Conservation (phyloP, 768 basidiomycete species). For the Coprinopsis cinerea region DNA sequence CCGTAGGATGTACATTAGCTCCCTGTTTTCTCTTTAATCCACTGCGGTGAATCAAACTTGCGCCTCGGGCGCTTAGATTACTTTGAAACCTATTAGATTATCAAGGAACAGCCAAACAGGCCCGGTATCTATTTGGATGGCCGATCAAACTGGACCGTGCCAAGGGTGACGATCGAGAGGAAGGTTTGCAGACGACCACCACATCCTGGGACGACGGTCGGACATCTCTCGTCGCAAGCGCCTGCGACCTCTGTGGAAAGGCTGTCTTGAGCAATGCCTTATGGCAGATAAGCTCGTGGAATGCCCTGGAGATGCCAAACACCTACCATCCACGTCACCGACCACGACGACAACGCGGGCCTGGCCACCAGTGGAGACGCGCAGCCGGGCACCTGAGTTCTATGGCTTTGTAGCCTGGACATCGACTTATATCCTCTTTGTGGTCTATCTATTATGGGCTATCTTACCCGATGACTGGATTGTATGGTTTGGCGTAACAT, state of each 20-base stretch:
- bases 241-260: too few species aligned
- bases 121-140: too few species aligned
- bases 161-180: too few species aligned
- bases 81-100: too few species aligned
- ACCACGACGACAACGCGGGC: conserved; percentile 7
- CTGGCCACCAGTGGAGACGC: conserved; percentile 26
- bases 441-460: conserved; percentile 75
- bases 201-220: too few species aligned
- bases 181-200: too few species aligned
- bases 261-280: background rate
- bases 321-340: background rate
- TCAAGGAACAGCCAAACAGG: too few species aligned
- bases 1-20: background rate
- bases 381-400: conserved; percentile 75
- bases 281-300: background rate
- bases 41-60: too few species aligned
- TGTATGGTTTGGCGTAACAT: conserved; percentile 57
- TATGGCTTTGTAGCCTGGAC: conserved; percentile 90
- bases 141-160: too few species aligned
- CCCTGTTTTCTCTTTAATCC: too few species aligned
- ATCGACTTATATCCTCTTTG: conserved; percentile 64
- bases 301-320: background rate
- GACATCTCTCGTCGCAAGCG: too few species aligned
- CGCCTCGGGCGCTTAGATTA: too few species aligned
- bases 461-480: conserved; percentile 71